These are phyloP conservation scores for Cryptococcus deneoformans DNA, from an alignment of 1,284 basidiomycete genomes.

Conservation along the genomic window DNA sequence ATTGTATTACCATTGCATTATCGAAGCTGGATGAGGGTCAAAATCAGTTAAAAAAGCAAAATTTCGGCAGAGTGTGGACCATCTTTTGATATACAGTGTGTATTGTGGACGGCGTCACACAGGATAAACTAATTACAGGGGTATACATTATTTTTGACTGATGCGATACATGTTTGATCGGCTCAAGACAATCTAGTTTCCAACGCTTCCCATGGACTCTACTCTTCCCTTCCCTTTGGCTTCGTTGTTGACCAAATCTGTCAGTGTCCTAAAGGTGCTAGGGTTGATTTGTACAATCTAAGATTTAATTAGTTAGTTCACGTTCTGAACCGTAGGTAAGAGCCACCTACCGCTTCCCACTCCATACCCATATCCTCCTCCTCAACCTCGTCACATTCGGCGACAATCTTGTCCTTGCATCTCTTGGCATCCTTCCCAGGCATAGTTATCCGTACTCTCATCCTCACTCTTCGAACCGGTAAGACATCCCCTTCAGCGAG, in stretches of 20 bases:
- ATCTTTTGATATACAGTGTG: too few relatives aligned
- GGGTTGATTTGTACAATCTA: conserved; percentile 92
- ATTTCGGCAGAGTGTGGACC: too few relatives aligned
- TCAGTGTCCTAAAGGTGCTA: conserved; percentile 81
- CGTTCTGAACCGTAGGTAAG: background rate
- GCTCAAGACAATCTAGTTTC: conserved; percentile 9
- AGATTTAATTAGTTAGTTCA: background rate
- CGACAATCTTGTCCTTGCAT: conserved; percentile 69
- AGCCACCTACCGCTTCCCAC: conserved; percentile 76
- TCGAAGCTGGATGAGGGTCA: too few relatives aligned
- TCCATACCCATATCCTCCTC: conserved; percentile 71
- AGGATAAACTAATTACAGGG: too few relatives aligned
- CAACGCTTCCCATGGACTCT: conserved; percentile 60
- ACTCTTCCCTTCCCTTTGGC: conserved; percentile 78
- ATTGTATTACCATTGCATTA: too few relatives aligned
- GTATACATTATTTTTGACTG: background rate
- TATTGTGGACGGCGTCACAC: too few relatives aligned
- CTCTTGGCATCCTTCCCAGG: conserved; percentile 68
- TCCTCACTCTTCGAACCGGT: conserved; percentile 85
- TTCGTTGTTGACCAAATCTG: conserved; percentile 82
- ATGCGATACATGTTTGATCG: background rate
- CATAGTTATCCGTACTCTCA: conserved; percentile 84
- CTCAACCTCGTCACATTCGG: conserved; percentile 78
- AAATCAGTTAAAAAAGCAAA: too few relatives aligned
- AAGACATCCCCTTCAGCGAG: conserved; percentile 61